Percentiles rank a stretch among this genome's conserved stretches.
Conservation (phyloP, 495 filamentous ascomycete genomes). For the Viridothelium virens region DNA sequence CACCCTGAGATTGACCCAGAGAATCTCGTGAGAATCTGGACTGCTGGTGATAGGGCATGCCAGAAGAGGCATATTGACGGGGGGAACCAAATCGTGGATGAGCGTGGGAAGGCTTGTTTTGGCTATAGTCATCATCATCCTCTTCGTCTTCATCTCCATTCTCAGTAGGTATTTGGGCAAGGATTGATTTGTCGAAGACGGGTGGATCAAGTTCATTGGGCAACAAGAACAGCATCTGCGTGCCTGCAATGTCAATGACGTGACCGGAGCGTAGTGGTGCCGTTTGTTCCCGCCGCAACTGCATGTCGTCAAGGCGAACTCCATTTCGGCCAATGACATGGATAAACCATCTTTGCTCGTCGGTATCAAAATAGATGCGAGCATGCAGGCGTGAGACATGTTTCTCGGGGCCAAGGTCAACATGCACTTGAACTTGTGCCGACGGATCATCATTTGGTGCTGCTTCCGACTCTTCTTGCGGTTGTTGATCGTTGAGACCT, state of each 20-base stretch:
- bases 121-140: constrained; percentile 22
- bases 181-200: constrained; percentile 23
- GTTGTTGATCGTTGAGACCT: constrained; percentile 27
- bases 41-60: constrained; percentile 13
- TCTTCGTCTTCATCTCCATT: constrained; percentile 28
- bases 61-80: constrained; percentile 12
- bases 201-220: constrained; percentile 39
- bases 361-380: constrained; percentile 68
- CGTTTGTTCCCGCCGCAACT: constrained; percentile 56
- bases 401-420: constrained; percentile 91
- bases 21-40: constrained; percentile 6
- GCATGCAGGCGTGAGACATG: constrained; percentile 85
- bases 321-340: constrained; percentile 84
- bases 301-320: constrained; percentile 64
- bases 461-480: constrained; percentile 29
- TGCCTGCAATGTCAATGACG: constrained; percentile 80
- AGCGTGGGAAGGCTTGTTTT: constrained; percentile 11
- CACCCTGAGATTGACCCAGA: neutral
- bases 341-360: constrained; percentile 65
- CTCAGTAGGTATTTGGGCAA: constrained; percentile 24
- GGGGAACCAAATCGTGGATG: constrained; percentile 16
- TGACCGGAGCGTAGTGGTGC: constrained; percentile 68
- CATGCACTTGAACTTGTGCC: constrained; percentile 57
- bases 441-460: constrained; percentile 35
- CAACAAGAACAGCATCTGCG: constrained; percentile 96